Evolutionary conservation across 2,329 filamentous ascomycete genomes (phyloP).

Genomic region (Dactylellina leptospora): DNA sequence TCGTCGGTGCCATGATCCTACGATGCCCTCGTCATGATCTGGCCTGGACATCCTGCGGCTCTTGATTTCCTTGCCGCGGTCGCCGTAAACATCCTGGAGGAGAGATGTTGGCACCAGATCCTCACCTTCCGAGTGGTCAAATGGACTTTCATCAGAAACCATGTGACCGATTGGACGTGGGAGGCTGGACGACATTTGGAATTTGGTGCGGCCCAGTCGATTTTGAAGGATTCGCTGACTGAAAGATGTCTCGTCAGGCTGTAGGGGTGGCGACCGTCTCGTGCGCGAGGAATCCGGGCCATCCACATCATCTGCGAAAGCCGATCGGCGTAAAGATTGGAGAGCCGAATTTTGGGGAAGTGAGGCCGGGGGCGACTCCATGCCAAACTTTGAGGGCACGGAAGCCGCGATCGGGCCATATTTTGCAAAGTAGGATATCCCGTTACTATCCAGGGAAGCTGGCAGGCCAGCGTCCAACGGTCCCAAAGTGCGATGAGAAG

Average conservation of each 20-base stretch:
- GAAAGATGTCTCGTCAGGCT: conserved; percentile 62
- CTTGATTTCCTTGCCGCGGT: conserved; percentile 78
- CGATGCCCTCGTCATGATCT: conserved; percentile 63
- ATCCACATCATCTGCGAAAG: conserved; percentile 67
- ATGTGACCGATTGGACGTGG: conserved; percentile 65
- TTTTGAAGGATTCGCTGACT: conserved; percentile 76
- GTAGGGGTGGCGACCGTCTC: conserved; percentile 68
- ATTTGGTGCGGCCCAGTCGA: conserved; percentile 71
- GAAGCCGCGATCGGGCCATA: conserved; percentile 92
- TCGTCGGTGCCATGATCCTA: conserved; percentile 54
- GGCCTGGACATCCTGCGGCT: conserved; percentile 70
- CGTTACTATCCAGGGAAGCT: conserved; percentile 94
- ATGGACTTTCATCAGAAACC: conserved; percentile 65
- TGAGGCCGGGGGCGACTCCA: conserved; percentile 84
- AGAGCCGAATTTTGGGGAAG: conserved; percentile 66
- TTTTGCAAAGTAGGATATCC: conserved; percentile 87
- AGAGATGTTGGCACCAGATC: conserved; percentile 60
- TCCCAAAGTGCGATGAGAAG: conserved; percentile 71
- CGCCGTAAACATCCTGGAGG: conserved; percentile 77
- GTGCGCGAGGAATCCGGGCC: conserved; percentile 72
- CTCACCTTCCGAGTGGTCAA: conserved; percentile 61
- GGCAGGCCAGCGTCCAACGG: conserved; percentile 91
- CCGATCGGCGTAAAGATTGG: conserved; percentile 72
- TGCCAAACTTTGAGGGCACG: conserved; percentile 87
- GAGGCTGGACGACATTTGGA: conserved; percentile 70